These are phyloP conservation scores for Phragmites australis DNA, from an alignment of 176 grass and related monocot species.

Conservation along the genomic window DNA sequence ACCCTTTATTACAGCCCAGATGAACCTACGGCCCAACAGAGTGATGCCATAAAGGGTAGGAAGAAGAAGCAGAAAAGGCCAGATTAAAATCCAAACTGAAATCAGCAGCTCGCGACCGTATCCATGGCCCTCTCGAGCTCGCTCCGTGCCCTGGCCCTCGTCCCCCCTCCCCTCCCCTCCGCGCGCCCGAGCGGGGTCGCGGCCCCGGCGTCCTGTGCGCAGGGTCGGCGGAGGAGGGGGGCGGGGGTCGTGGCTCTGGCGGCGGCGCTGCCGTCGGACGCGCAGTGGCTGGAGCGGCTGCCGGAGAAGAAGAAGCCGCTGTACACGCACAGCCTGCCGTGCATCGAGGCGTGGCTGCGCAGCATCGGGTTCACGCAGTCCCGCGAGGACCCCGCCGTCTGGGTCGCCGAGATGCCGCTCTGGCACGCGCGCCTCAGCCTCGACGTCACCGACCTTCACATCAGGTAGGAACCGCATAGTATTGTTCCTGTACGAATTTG, in stretches of 20 bases:
- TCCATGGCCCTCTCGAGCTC: constrained; percentile 43
- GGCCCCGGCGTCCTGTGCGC: neutral
- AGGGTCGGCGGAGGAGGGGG: constrained; percentile 8
- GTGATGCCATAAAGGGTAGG: neutral
- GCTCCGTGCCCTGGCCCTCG: constrained; percentile 32
- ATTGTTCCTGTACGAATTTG: neutral
- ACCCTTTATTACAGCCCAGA: neutral
- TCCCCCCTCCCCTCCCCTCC: neutral
- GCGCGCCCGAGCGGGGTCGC: neutral
- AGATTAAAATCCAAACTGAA: too few relatives aligned
- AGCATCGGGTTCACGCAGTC: constrained; percentile 73
- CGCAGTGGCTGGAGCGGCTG: constrained; percentile 78
- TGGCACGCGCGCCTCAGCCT: constrained; percentile 93
- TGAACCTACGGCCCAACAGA: neutral
- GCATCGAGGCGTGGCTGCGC: constrained; percentile 85
- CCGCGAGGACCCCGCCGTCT: constrained; percentile 65
- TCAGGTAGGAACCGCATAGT: constrained; percentile 35
- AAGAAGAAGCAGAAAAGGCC: neutral
- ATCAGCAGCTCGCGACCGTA: constrained; percentile 17
- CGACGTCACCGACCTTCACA: constrained; percentile 79
- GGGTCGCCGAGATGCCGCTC: constrained; percentile 74
- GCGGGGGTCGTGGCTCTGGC: constrained; percentile 15
- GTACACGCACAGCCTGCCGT: constrained; percentile 88
- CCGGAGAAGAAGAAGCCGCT: constrained; percentile 91
- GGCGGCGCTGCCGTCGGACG: constrained; percentile 43